Evolutionary conservation across 2,329 filamentous ascomycete species (phyloP).

Genomic region (Monosporascus sp.): DNA sequence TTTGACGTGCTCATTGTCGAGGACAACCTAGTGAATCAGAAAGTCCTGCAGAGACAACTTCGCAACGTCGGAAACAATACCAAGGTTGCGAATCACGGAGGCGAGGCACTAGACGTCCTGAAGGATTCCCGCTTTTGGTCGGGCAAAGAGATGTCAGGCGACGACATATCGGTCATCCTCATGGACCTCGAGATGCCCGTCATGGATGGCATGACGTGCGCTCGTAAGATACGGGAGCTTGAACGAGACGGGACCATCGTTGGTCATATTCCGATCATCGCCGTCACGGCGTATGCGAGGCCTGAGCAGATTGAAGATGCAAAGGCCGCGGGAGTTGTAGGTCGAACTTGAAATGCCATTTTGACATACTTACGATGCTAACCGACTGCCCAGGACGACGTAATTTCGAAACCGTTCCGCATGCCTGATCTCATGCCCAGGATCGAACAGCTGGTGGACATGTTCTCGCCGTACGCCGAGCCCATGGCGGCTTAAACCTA

Average conservation of each 20-base stretch:
- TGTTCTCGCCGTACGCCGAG: conserved; percentile 14
- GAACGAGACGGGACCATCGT: conserved; percentile 58
- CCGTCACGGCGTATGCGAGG: conserved; percentile 77
- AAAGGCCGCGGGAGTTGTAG: conserved; percentile 66
- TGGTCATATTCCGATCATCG: conserved; percentile 69
- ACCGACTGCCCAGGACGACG: conserved; percentile 52
- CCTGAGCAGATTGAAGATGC: conserved; percentile 69
- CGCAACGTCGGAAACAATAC: conserved; percentile 56
- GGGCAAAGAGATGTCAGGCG: conserved; percentile 39
- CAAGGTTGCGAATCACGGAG: conserved; percentile 59
- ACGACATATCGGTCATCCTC: conserved; percentile 61
- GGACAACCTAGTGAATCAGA: conserved; percentile 64
- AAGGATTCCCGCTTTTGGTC: conserved; percentile 52
- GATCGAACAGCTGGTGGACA: conserved; percentile 50
- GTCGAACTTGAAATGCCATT: conserved; percentile 21
- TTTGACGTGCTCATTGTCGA: conserved; percentile 61
- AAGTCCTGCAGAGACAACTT: conserved; percentile 57
- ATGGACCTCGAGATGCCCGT: conserved; percentile 84
- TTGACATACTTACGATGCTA: conserved; percentile 7
- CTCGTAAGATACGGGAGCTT: conserved; percentile 61
- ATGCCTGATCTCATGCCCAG: conserved; percentile 65
- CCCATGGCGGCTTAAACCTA: conserved; percentile 6
- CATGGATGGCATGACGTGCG: conserved; percentile 75
- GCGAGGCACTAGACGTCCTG: conserved; percentile 55
- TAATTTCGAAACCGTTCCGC: conserved; percentile 77